Evolutionary conservation across 1,284 basidiomycete genomes (phyloP).

Genomic region (Coniferiporia sulphurascens): DNA sequence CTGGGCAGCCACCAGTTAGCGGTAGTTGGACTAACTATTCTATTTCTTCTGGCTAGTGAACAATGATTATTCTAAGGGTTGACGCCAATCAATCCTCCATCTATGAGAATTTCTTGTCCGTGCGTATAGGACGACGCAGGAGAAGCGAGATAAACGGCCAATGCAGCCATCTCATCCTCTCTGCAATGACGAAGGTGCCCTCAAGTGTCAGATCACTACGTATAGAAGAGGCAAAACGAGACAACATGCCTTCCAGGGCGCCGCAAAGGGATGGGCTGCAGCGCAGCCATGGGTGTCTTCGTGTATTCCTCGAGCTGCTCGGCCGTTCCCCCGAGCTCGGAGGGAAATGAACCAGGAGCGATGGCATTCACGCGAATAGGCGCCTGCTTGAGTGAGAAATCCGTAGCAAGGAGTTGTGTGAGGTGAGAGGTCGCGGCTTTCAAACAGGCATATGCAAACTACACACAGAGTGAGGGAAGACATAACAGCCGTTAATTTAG

Average conservation of each 20-base stretch:
- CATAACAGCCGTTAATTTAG: background rate
- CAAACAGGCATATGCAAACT: constrained; percentile 28
- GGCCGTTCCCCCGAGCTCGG: constrained; percentile 26
- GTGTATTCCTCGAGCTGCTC: constrained; percentile 12
- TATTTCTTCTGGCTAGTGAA: no score
- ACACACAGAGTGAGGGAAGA: background rate
- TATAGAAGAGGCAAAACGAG: background rate
- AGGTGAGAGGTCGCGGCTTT: constrained; percentile 29
- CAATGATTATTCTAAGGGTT: background rate
- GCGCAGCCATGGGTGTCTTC: constrained; percentile 39
- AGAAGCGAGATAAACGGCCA: constrained; percentile 13
- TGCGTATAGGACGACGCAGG: constrained; percentile 23
- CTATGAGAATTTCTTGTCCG: constrained; percentile 27
- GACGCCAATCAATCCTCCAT: constrained; percentile 24
- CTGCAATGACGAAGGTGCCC: constrained; percentile 6
- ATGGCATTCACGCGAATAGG: constrained; percentile 30
- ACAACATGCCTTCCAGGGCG: constrained; percentile 61
- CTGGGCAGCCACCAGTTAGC: no score
- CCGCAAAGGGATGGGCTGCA: constrained; percentile 47
- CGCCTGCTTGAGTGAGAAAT: constrained; percentile 31
- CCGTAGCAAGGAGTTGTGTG: constrained; percentile 28
- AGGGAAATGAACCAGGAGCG: constrained; percentile 30
- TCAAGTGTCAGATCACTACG: background rate
- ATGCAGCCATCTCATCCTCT: constrained; percentile 20
- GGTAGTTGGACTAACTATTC: no score